Conservation (phyloP, 805 yeast genomes). For the Wickerhamomyces sydowiorum region DNA sequence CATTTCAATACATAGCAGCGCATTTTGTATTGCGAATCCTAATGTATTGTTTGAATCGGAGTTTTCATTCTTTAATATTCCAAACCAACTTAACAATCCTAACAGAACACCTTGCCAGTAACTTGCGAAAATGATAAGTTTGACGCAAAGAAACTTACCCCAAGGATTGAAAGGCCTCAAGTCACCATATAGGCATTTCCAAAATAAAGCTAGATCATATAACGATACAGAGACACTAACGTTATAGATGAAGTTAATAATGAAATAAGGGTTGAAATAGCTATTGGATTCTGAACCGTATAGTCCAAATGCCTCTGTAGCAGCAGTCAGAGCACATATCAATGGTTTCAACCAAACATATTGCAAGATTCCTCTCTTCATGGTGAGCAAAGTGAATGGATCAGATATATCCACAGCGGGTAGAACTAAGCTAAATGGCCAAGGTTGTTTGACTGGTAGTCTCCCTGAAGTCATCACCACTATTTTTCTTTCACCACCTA, state of each 20-base stretch:
- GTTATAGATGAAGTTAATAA: conserved; percentile 71
- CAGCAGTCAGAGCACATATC: conserved; percentile 50
- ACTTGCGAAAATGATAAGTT: conserved; percentile 92
- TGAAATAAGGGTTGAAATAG: conserved; percentile 44
- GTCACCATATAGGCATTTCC: conserved; percentile 84
- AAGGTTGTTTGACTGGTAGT: conserved; percentile 59
- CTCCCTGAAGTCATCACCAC: conserved; percentile 67
- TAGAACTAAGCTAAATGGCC: conserved; percentile 45
- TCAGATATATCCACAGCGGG: conserved; percentile 76
- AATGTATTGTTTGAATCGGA: conserved; percentile 27
- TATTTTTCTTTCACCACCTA: conserved; percentile 90
- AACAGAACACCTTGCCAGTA: conserved; percentile 84
- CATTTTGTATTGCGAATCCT: conserved; percentile 68
- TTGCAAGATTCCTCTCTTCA: conserved; percentile 85
- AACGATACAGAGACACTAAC: conserved; percentile 74
- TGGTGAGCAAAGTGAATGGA: conserved; percentile 67
- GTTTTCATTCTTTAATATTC: conserved; percentile 31
- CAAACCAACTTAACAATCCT: conserved; percentile 44
- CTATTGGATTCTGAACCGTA: conserved; percentile 49
- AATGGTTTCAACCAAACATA: conserved; percentile 94
- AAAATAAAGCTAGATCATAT: conserved; percentile 81
- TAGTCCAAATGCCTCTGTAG: conserved; percentile 40
- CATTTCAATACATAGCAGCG: conserved; percentile 76
- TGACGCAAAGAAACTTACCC: conserved; percentile 90
- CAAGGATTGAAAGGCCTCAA: conserved; percentile 78